phyloP scores from a whole-genome alignment of 2,329 filamentous ascomycete species.

The Aspergillus flavus region DNA sequence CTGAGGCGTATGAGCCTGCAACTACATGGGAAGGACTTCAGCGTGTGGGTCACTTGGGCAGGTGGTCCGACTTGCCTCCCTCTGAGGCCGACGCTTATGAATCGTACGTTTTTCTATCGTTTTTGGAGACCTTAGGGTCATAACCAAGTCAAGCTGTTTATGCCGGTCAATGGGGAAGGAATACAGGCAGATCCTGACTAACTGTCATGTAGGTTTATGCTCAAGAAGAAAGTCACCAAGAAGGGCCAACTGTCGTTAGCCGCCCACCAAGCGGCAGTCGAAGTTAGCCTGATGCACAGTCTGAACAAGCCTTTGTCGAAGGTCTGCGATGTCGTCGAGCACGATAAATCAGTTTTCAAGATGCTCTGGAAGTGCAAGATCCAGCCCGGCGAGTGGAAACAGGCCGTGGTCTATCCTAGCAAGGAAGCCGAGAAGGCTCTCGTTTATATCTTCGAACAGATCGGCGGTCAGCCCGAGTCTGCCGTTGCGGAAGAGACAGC shows the following conservation, averaged over 20 bases:
- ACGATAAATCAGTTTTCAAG: constrained; percentile 33
- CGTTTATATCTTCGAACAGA: constrained; percentile 39
- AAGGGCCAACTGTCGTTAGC: constrained; percentile 42
- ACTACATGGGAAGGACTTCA: constrained; percentile 57
- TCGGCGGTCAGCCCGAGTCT: constrained; percentile 27
- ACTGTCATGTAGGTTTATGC: constrained; percentile 35
- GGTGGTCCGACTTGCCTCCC: constrained; percentile 42
- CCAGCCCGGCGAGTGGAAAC: constrained; percentile 28
- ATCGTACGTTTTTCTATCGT: constrained; percentile 39
- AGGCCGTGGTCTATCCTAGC: constrained; percentile 35
- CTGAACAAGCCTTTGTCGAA: constrained; percentile 41
- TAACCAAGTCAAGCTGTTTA: neutral
- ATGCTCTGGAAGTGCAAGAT: constrained; percentile 37
- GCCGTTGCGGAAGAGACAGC: constrained; percentile 11
- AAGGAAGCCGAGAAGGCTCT: constrained; percentile 35
- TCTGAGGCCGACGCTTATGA: constrained; percentile 42
- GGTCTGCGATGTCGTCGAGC: constrained; percentile 36
- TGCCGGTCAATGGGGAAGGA: neutral
- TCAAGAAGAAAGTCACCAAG: constrained; percentile 38
- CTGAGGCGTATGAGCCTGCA: constrained; percentile 47
- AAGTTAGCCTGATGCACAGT: constrained; percentile 54
- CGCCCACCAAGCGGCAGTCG: constrained; percentile 60
- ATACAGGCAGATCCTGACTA: neutral
- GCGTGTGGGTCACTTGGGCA: constrained; percentile 54
- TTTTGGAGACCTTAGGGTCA: neutral